These are phyloP conservation scores for Apiotrichum domesticum DNA, from an alignment of 1,284 basidiomycete genomes.

Conservation along the genomic window DNA sequence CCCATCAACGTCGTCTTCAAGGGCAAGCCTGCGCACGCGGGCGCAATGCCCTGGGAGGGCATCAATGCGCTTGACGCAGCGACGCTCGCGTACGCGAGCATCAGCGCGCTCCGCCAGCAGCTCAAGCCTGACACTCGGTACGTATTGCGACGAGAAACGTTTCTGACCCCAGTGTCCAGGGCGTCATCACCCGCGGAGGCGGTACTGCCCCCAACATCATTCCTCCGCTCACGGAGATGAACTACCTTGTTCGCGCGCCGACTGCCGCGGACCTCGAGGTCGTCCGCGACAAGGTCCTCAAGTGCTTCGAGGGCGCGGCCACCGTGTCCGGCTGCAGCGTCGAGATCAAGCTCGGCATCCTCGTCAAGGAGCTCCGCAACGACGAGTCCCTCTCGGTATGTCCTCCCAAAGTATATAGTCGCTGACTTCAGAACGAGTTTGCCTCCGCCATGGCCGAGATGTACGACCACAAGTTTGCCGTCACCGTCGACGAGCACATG, in stretches of 20 bases:
- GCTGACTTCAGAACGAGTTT: constrained; percentile 3
- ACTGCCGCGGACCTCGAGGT: constrained; percentile 54
- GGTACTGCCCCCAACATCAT: constrained; percentile 57
- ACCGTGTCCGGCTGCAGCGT: constrained; percentile 63
- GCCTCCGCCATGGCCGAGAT: constrained; percentile 7
- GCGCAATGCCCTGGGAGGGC: constrained; percentile 56
- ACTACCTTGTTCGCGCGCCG: constrained; percentile 62
- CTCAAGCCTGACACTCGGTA: constrained; percentile 8
- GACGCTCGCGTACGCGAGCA: constrained; percentile 65
- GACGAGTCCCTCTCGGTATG: constrained; percentile 7
- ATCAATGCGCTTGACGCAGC: constrained; percentile 78
- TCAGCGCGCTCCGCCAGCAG: constrained; percentile 70
- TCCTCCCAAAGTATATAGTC: too few relatives aligned
- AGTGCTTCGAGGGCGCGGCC: constrained; percentile 64
- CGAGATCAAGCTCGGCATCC: constrained; percentile 48
- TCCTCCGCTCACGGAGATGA: constrained; percentile 66
- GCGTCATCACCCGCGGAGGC: constrained; percentile 55
- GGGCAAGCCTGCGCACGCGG: constrained; percentile 63
- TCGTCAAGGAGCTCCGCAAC: constrained; percentile 55
- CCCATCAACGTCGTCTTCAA: constrained; percentile 23
- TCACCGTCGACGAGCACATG: constrained; percentile 51
- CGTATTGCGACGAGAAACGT: too few relatives aligned
- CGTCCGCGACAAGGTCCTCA: constrained; percentile 53
- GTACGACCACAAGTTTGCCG: constrained; percentile 53
- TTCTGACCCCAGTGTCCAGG: constrained; percentile 50